Evolutionary conservation across 306 rosid species (phyloP).

Genomic region (Medicago ruthenica): DNA sequence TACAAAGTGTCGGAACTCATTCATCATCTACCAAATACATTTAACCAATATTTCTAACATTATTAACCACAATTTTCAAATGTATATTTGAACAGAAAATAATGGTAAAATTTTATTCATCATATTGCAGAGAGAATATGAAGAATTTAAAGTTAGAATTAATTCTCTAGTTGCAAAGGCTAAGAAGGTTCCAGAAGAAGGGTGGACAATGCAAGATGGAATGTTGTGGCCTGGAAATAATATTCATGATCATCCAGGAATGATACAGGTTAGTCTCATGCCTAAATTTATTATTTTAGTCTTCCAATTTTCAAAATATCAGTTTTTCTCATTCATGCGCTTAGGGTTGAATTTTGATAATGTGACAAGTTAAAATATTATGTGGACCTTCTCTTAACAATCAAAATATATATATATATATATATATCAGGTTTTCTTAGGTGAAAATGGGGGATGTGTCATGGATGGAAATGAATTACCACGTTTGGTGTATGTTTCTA

Average conservation of each 20-base stretch:
- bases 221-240: constrained; percentile 76
- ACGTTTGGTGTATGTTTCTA: constrained; percentile 68
- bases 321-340: too few species aligned
- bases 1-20: too few species aligned
- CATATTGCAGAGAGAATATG: constrained; percentile 69
- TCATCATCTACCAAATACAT: too few species aligned
- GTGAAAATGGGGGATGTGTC: constrained; percentile 61
- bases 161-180: constrained; percentile 75
- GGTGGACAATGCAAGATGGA: constrained; percentile 87
- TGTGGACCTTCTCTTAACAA: too few species aligned
- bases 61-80: too few species aligned
- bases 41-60: too few species aligned
- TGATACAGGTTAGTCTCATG: constrained; percentile 63
- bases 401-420: too few species aligned
- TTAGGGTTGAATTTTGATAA: too few species aligned
- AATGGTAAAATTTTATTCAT: constrained; percentile 11
- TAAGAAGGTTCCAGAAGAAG: constrained; percentile 70
- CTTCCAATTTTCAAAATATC: too few species aligned
- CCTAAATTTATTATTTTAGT: too few species aligned
- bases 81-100: too few species aligned
- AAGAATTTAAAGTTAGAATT: constrained; percentile 69
- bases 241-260: constrained; percentile 69
- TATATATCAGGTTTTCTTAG: constrained; percentile 67
- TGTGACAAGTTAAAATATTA: too few species aligned
- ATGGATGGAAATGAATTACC: constrained; percentile 66